Evolutionary conservation across 1,284 basidiomycete species (phyloP), one percentile per base, ranked within the genome.

Genomic region (Microstroma glucosiphilum): DNA sequence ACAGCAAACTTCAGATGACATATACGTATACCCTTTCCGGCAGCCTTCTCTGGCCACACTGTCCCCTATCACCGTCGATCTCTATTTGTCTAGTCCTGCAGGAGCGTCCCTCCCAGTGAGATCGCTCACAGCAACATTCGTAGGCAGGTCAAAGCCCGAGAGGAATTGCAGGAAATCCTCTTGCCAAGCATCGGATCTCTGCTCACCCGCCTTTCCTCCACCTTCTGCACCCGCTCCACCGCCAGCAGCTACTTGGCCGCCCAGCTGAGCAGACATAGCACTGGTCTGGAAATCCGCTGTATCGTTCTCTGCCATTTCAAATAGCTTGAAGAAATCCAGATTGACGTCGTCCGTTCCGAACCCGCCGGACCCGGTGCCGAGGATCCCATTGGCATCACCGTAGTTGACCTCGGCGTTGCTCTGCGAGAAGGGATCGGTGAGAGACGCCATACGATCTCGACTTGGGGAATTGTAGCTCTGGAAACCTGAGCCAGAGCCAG

Each of bases 311-410:
- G 15, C 21, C 51, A 25, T 23, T 15, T 54, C 51, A 8, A 54
- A 25, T 2, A 54, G 21, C 21, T 15, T 15, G 51, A 17, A 13
- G 51, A 26, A 25, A 6, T 54, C 21, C 21, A 25, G 15, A 25
- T 21, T 25, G 51, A 25, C 25, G 19, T 13, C 25, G 6, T 21
- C 51, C 26, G 17, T 25, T 13, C 51, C n/a, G 51, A 54, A 25
- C 19, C 15, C 19, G 51, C 21, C 51, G 25, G 30, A 37, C 9
- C 51, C 51, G 17, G n/a, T 26, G 19, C 51, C 51, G 6, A 54
- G 51, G 21, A 54, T 54, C 2, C 51, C 51, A 26, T 54, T 21
- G 13, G 51, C 51, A 25, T 54, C 51, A 6, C 51, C 51, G 51
- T 23, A 54, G 13, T 26, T 54, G 15, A 21, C 21, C 21, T 48